Base-by-base conservation (phyloP, 176 grass and related monocot species). In the Microstegium vimineum region DNA sequence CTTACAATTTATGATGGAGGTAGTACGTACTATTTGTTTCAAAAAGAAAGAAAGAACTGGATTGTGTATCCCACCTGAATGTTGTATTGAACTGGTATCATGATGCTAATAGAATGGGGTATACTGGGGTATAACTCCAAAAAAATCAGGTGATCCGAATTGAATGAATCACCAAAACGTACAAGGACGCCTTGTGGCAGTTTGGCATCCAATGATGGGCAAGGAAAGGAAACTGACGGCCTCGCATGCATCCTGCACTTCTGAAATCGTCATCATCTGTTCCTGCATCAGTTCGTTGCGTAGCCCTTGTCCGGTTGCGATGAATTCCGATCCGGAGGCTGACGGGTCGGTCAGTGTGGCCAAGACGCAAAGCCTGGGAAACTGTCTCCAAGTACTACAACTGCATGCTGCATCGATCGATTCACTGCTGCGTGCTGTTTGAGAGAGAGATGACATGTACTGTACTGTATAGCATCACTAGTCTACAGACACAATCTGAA, bases 241-340 rank as follows among this genome's bases (percentile, higher is more conserved):
- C 6, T 20, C 52, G 52, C 18, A 22, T 54, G 49, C 51, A 8
- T 56, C 51, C 51, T 56, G 18, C 18, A 17, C 20, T 56, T 56
- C 51, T 57, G 52, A 54, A 52, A 2, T 5, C 18, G 17, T 20
- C 13, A 17, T 10, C 17, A 66, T 66, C 3, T 8, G 10, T 3
- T 8, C 2, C 1, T 32, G 22, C 52, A 1, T 7, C 52, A 2
- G 62, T 80, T 89, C 71, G 77, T 85, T 85, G 87, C 57, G 20
- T 88, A 88, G 86, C 80, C 10, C 23, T 83, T 79, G 86, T 83
- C 80, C 66, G 25, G 34, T 34, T 73, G 86, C 27, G 34, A 57
- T 78, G 82, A 41, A 88, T 31, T 72, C 69, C 7, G 40, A 66
- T 72, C 69, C 7, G 40, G 73, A 78, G 66, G 52, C 31, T 62